Conservation (phyloP, 2,329 filamentous ascomycete species). For the Xylariales sp. region DNA sequence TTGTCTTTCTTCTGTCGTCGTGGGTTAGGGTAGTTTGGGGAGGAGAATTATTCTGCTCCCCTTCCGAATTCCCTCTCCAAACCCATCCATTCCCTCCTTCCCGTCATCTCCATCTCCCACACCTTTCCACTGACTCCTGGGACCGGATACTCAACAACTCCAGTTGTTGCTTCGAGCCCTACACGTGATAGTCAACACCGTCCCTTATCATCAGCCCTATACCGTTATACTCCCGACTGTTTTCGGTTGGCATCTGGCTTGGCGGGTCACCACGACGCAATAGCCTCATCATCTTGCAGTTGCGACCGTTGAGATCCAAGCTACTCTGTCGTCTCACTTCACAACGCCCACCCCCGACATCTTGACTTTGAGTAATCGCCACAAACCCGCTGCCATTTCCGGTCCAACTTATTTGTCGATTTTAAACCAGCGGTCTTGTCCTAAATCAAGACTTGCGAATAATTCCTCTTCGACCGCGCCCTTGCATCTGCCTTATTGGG, state of each 20-base stretch:
- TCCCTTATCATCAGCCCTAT: neutral
- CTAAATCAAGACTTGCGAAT: neutral
- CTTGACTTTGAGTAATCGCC: no score
- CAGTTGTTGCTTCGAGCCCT: neutral
- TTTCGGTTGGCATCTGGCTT: neutral
- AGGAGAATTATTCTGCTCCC: constrained; percentile 11
- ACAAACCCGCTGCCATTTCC: neutral
- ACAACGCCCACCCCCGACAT: neutral
- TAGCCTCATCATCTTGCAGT: neutral
- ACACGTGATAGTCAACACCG: no score
- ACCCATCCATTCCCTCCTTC: constrained; percentile 8
- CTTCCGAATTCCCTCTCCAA: constrained; percentile 11
- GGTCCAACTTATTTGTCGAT: neutral
- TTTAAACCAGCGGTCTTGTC: neutral
- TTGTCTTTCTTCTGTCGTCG: constrained; percentile 8
- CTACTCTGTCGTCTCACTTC: neutral
- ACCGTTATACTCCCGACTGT: neutral
- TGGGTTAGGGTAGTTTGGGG: constrained; percentile 13
- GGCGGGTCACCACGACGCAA: neutral
- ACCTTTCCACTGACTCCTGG: neutral
- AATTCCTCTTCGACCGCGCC: neutral
- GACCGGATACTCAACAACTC: neutral
- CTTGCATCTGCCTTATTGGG: neutral
- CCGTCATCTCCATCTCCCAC: constrained; percentile 1
- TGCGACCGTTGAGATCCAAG: neutral